These are phyloP conservation scores for Aphanocladium album DNA, from an alignment of 2,329 filamentous ascomycete species.

Conservation along the genomic window DNA sequence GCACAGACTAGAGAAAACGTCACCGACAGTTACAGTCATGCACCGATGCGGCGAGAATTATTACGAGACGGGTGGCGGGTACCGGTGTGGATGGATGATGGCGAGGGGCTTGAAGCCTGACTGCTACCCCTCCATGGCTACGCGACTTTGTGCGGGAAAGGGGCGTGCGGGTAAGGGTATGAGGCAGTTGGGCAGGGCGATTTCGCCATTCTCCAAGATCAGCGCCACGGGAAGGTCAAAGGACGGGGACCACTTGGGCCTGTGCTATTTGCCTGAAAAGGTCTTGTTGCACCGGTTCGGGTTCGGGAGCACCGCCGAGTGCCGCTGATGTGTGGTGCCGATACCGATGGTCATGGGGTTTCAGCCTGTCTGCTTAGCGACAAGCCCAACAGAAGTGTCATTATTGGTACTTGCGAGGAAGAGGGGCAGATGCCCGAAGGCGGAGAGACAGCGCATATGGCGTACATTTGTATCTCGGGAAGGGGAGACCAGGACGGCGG, in stretches of 20 bases:
- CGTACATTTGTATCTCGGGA: not conserved
- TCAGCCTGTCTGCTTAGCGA: not conserved
- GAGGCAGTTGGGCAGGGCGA: constrained; percentile 11
- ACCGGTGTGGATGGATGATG: constrained; percentile 7
- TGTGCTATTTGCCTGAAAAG: not conserved
- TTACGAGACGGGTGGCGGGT: constrained; percentile 9
- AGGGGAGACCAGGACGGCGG: not conserved
- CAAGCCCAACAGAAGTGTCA: not conserved
- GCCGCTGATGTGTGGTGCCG: constrained; percentile 2
- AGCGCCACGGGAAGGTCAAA: constrained; percentile 8
- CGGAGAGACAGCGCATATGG: not conserved
- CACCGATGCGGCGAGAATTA: not conserved
- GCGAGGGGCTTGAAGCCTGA: not conserved
- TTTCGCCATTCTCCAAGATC: constrained; percentile 14
- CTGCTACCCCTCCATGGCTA: not conserved
- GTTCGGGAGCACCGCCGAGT: constrained; percentile 11
- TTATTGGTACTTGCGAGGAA: not conserved
- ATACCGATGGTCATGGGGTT: constrained; percentile 8
- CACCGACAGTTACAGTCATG: constrained; percentile 5
- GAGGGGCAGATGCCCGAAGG: not conserved
- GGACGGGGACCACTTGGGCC: not conserved
- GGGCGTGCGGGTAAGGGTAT: constrained; percentile 9
- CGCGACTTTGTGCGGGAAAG: not conserved
- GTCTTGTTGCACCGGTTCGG: not conserved
- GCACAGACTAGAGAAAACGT: not conserved